A percentile compares a stretch with the other conserved stretches of the same genome.
phyloP scores from a whole-genome alignment of 306 rosid species.

The Oxytropis ochrocephala region DNA sequence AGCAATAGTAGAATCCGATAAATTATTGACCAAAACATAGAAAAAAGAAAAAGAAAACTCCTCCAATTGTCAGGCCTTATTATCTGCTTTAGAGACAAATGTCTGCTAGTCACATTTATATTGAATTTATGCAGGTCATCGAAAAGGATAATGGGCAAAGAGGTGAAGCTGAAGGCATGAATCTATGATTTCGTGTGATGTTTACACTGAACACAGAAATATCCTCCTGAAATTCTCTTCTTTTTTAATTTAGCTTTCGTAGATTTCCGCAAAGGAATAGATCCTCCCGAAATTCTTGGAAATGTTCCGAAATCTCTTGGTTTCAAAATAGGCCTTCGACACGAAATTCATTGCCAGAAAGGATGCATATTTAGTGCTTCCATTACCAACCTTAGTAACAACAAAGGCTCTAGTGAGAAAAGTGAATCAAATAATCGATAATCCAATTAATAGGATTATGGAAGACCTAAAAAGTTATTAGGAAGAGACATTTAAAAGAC shows the following conservation, averaged over 20 bases:
- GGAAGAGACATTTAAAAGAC: background rate
- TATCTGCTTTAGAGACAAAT: background rate
- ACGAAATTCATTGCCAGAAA: background rate
- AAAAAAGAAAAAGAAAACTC: background rate
- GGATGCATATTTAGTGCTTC: background rate
- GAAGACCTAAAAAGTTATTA: background rate
- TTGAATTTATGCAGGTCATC: slow-evolving; percentile 42
- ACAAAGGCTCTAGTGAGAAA: background rate
- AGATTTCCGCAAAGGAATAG: background rate
- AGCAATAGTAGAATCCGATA: background rate
- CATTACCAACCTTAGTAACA: background rate
- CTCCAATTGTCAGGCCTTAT: background rate
- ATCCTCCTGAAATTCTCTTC: background rate
- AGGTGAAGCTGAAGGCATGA: slow-evolving; percentile 39
- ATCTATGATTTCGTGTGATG: background rate
- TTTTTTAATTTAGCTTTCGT: background rate
- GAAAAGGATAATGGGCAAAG: slow-evolving; percentile 25
- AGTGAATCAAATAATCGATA: background rate
- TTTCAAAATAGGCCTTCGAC: background rate
- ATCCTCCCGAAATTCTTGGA: background rate
- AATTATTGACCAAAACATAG: background rate
- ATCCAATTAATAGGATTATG: background rate
- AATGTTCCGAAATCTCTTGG: background rate
- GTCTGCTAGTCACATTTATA: slow-evolving; percentile 3
- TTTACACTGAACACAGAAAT: background rate